A percentile compares a stretch with the other conserved stretches of the same genome.
These are phyloP conservation scores for Protomyces lactucae-debilis DNA, from an alignment of 1,139 yeast species.

Conservation along the genomic window DNA sequence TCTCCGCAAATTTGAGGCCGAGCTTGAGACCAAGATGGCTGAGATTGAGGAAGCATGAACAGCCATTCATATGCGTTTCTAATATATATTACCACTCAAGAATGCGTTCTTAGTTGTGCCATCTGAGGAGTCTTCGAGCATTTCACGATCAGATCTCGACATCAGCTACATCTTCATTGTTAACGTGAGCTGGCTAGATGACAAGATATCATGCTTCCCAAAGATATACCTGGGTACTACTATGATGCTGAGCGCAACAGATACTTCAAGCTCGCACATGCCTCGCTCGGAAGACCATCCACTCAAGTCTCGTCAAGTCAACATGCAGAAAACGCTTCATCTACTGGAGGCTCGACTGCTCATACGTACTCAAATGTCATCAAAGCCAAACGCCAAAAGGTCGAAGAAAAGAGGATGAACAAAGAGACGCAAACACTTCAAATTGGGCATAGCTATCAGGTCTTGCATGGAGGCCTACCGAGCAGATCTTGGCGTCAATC, in stretches of 20 bases:
- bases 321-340: neutral
- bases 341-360: neutral
- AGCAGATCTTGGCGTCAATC: too few relatives aligned
- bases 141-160: too few relatives aligned
- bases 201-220: neutral
- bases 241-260: conserved; percentile 12
- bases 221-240: conserved; percentile 19
- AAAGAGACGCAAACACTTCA: too few relatives aligned
- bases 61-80: too few relatives aligned
- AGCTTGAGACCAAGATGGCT: conserved; percentile 75
- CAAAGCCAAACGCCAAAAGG: neutral
- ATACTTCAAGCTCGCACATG: conserved; percentile 19
- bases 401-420: too few relatives aligned
- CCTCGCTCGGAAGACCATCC: conserved; percentile 2
- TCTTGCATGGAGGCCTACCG: too few relatives aligned
- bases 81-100: too few relatives aligned
- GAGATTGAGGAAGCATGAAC: conserved; percentile 9
- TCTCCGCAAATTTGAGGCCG: conserved; percentile 70
- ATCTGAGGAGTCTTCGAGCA: too few relatives aligned
- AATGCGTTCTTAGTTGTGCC: too few relatives aligned
- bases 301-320: neutral
- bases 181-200: neutral
- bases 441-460: too few relatives aligned
- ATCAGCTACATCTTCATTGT: too few relatives aligned
- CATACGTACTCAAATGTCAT: neutral